Conservation (phyloP, 345 rosid genomes). For the Populus tremula region DNA sequence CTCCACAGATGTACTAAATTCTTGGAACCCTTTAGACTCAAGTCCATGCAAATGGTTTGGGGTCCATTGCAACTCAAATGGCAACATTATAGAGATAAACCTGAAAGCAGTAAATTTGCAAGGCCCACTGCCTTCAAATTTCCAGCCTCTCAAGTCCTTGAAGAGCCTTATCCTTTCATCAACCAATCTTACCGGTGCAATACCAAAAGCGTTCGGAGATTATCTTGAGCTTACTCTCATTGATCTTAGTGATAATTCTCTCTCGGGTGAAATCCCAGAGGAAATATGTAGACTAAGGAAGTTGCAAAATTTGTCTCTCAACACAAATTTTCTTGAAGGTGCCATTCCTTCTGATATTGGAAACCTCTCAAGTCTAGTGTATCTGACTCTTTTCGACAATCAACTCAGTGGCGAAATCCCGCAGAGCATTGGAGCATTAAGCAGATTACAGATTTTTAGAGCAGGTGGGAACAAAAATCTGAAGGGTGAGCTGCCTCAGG, state of each 20-base stretch:
- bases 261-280: conserved; percentile 68
- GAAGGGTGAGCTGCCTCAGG: conserved; percentile 78
- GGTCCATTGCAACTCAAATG: conserved; percentile 58
- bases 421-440: conserved; percentile 56
- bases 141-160: conserved; percentile 54
- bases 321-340: conserved; percentile 77
- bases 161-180: conserved; percentile 59
- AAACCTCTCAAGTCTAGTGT: conserved; percentile 51
- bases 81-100: conserved; percentile 53
- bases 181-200: conserved; percentile 64
- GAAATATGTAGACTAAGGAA: conserved; percentile 64
- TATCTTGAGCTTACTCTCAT: conserved; percentile 47
- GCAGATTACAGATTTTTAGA: conserved; percentile 53
- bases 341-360: conserved; percentile 67
- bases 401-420: conserved; percentile 76
- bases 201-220: conserved; percentile 69
- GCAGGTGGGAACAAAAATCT: conserved; percentile 92
- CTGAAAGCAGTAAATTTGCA: conserved; percentile 59
- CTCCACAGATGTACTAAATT: conserved; percentile 42
- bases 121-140: conserved; percentile 60
- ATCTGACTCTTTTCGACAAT: conserved; percentile 71
- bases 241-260: conserved; percentile 71
- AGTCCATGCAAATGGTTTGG: conserved; percentile 81
- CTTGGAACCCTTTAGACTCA: conserved; percentile 58
- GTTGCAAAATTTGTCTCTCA: conserved; percentile 54